Conservation (phyloP, 2,329 filamentous ascomycete genomes). For the Pseudocercospora fuligena region DNA sequence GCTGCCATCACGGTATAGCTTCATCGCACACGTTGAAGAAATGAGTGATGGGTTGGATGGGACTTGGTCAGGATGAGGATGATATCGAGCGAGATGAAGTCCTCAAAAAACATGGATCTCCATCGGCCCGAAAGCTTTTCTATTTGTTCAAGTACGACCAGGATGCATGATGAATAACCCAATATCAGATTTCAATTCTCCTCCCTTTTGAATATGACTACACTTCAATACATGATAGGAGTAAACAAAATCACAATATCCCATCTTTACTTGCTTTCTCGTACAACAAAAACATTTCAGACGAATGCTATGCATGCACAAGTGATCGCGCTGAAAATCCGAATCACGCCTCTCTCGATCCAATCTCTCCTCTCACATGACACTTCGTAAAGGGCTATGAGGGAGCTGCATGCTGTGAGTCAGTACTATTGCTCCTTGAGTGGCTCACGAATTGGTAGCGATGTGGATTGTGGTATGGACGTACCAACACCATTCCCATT, state of each 20-base stretch:
- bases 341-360: background rate
- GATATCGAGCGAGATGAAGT: background rate
- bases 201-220: constrained; percentile 1
- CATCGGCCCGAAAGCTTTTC: background rate
- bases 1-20: background rate
- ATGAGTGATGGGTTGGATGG: too few species aligned
- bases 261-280: constrained; percentile 5
- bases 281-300: background rate
- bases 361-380: background rate
- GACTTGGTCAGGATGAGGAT: too few species aligned
- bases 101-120: background rate
- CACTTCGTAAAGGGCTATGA: background rate
- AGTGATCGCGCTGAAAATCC: constrained; percentile 2
- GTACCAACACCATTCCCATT: constrained; percentile 28
- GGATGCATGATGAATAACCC: background rate
- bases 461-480: constrained; percentile 11
- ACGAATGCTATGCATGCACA: constrained; percentile 2
- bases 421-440: constrained; percentile 11
- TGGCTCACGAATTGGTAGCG: constrained; percentile 23
- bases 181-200: background rate
- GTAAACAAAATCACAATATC: background rate
- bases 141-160: background rate
- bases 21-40: too few species aligned
- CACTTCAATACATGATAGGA: background rate
- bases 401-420: background rate